Base-by-base conservation (phyloP, 1,139 yeast genomes). In the Candida sojae region DNA sequence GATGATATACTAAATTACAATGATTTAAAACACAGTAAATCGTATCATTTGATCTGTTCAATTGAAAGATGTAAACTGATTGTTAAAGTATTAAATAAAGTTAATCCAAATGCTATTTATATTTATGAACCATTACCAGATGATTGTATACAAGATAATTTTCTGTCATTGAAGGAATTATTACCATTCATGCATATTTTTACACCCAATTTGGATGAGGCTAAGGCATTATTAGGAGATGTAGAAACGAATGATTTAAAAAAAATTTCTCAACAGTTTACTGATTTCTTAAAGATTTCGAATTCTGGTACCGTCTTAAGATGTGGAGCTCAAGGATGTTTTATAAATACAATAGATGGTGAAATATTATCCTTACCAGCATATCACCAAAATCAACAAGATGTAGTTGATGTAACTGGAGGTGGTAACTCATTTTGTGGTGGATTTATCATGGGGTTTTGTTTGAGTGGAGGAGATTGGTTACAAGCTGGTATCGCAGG, bases 351-450 rank as follows among this genome's bases (percentile, higher is more conserved):
- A 4, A 33, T 46, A 1, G 39, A 47, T 21, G 50, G 47, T 5
- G 34, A 43, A 5, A 30, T 21, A 4, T 51, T 57, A 10, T 74
- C 83, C 80, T 75, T 83, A 30, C 93, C 95, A 0, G 91, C 97
- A 0, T 92, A 86, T 61, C 96, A 89, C 60, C 66, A 64, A 41
- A 71, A 64, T 50, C 79, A 72, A 51, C 54, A 58, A 2, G 65
- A 67, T 33, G 93, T 91, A 1, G 68, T 83, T 2, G 98, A 92
- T 63, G 96, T 96, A 0, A 92, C 97, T 0, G 98, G 98, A 0
- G 97, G 96, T 3, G 98, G 98, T 0, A 92, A 92, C 62, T 76
- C 95, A 0, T 91, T 86, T 63, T 81, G 93, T 50, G 97, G 97
- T 0, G 96, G 86, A 0, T 82, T 88, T 58, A 77, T 86, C 10